Conservation (phyloP, 2,329 filamentous ascomycete species). For the Cercospora sojina region DNA sequence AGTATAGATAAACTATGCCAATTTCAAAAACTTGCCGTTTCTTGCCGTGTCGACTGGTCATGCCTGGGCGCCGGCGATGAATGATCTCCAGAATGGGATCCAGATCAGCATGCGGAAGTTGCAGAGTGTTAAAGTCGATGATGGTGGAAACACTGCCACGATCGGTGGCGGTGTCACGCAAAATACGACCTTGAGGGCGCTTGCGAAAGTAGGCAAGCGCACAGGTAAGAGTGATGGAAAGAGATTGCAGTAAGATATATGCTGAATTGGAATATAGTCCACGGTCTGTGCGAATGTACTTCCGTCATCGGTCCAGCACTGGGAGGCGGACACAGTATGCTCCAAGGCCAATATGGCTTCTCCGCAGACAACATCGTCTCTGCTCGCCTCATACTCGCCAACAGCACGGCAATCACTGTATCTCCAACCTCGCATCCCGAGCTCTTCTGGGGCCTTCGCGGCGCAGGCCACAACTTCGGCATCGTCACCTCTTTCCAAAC, state of each 20-base stretch:
- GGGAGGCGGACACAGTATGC: constrained; percentile 29
- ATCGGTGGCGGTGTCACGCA: not conserved
- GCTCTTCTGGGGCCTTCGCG: constrained; percentile 51
- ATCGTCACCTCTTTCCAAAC: constrained; percentile 34
- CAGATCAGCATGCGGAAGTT: constrained; percentile 5
- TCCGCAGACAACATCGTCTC: constrained; percentile 51
- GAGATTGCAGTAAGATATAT: not conserved
- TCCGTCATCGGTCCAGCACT: constrained; percentile 14
- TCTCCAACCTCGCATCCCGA: constrained; percentile 49
- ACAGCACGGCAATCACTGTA: constrained; percentile 41
- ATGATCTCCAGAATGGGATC: constrained; percentile 2
- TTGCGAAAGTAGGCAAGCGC: not conserved
- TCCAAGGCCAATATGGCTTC: constrained; percentile 47
- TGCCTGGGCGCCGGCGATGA: not conserved
- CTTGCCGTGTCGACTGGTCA: constrained; percentile 5
- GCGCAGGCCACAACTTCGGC: constrained; percentile 50
- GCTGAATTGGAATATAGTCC: not conserved
- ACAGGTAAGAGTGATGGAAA: not conserved
- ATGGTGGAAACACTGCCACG: not conserved
- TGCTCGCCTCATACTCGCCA: constrained; percentile 43
- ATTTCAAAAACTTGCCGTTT: not conserved
- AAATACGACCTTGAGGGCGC: not conserved
- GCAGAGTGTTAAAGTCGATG: not conserved
- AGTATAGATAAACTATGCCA: not conserved
- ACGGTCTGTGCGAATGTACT: constrained; percentile 15